Conservation (phyloP, 164 flowering plant species). For the Stephania cephalantha region DNA sequence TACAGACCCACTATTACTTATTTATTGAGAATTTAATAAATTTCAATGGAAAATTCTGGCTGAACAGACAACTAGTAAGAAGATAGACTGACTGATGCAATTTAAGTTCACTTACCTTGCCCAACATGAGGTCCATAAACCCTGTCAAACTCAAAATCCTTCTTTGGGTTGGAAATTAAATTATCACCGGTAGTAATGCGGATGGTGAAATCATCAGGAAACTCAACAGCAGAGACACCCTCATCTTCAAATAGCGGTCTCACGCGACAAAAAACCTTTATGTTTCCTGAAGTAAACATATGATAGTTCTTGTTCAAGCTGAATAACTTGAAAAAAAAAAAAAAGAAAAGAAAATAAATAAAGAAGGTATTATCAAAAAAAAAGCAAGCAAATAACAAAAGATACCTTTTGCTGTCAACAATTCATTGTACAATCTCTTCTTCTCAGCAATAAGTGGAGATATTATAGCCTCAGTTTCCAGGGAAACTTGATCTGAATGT, state of each 20-base stretch:
- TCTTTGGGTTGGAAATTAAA: conserved; percentile 60
- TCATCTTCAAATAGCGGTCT: conserved; percentile 96
- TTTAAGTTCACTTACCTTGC: conserved; percentile 52
- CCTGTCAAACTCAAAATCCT: conserved; percentile 92
- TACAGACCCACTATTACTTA: background rate
- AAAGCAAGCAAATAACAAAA: conserved; percentile 5
- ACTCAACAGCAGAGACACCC: conserved; percentile 78
- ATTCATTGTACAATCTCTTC: conserved; percentile 85
- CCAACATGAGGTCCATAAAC: conserved; percentile 99
- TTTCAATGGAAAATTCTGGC: background rate
- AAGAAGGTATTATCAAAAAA: conserved; percentile 2
- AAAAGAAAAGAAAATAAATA: background rate
- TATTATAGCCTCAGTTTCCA: conserved; percentile 86
- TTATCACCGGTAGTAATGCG: conserved; percentile 75
- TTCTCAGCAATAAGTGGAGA: conserved; percentile 79
- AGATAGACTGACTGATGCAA: conserved; percentile 4
- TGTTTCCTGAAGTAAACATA: conserved; percentile 57
- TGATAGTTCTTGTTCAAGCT: conserved; percentile 6
- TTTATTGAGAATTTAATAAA: background rate
- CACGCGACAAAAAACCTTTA: conserved; percentile 81
- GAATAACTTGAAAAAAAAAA: background rate
- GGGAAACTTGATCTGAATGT: conserved; percentile 71
- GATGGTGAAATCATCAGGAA: conserved; percentile 84
- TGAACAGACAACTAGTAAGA: background rate
- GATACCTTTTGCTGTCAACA: conserved; percentile 92